A percentile compares a stretch with the other conserved stretches of the same genome.
Evolutionary conservation across 2,329 filamentous ascomycete genomes (phyloP).

Genomic region (Fusarium sp.): DNA sequence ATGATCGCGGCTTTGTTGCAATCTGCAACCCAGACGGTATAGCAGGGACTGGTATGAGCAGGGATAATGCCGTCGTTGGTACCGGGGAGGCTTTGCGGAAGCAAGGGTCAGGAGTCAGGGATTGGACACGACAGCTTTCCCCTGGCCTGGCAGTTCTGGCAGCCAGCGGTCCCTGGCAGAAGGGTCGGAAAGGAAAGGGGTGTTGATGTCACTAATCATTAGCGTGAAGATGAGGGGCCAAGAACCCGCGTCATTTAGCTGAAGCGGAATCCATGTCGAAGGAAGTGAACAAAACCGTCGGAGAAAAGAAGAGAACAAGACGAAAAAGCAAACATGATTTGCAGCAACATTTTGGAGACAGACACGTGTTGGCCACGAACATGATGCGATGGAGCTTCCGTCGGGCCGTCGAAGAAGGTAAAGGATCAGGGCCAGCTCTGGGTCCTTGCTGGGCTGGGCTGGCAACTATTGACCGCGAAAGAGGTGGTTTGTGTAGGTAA

Average conservation of each 20-base stretch:
- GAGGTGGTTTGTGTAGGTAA: constrained; percentile 9
- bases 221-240: constrained; percentile 39
- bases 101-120: constrained; percentile 39
- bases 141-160: constrained; percentile 38
- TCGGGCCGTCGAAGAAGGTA: constrained; percentile 10
- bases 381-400: constrained; percentile 20
- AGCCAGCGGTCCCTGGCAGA: constrained; percentile 37
- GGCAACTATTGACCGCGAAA: constrained; percentile 12
- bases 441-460: constrained; percentile 18
- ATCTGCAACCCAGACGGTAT: constrained; percentile 42
- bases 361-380: constrained; percentile 3
- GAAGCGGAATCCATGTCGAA: constrained; percentile 12
- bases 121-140: constrained; percentile 4
- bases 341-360: constrained; percentile 1
- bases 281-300: constrained; percentile 1
- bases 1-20: constrained; percentile 23
- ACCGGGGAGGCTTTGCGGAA: constrained; percentile 36
- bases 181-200: constrained; percentile 29
- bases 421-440: constrained; percentile 12
- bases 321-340: constrained; percentile 4
- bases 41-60: constrained; percentile 37
- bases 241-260: constrained; percentile 8
- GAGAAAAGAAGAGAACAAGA: constrained; percentile 22
- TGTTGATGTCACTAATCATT: constrained; percentile 40
- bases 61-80: constrained; percentile 32